Percentiles rank a stretch among this genome's conserved stretches.
phyloP scores from a whole-genome alignment of 371 early-diverging fungal species.

The Mortierella sp. region DNA sequence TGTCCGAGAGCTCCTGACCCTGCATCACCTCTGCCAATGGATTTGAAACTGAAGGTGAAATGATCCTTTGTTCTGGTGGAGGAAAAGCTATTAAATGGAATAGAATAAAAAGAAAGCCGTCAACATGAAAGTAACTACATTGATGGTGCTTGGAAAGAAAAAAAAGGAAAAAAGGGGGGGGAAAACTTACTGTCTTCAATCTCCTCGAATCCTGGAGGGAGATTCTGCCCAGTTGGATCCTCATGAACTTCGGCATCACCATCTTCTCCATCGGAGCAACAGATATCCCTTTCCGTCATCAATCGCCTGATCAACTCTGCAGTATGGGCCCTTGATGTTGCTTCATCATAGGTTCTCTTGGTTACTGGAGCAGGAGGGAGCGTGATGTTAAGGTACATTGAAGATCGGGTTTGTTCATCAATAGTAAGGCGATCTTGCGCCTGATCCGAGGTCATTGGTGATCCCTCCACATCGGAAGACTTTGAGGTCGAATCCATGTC shows the following conservation, averaged over 20 bases:
- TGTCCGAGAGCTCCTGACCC: constrained; percentile 16
- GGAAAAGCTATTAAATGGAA: constrained; percentile 24
- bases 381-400: constrained; percentile 30
- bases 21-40: constrained; percentile 29
- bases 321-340: constrained; percentile 45
- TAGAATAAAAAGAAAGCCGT: background rate
- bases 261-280: constrained; percentile 33
- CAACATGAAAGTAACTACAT: no score
- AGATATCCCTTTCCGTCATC: constrained; percentile 20
- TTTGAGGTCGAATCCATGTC: constrained; percentile 22
- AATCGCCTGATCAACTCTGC: constrained; percentile 47
- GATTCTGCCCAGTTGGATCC: constrained; percentile 23
- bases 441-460: constrained; percentile 5
- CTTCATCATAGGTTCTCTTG: constrained; percentile 49
- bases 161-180: background rate
- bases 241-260: constrained; percentile 8
- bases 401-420: constrained; percentile 11
- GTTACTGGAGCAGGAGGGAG: constrained; percentile 27
- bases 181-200: constrained; percentile 49
- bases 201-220: constrained; percentile 51
- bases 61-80: constrained; percentile 28
- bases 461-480: background rate
- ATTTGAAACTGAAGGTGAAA: constrained; percentile 30
- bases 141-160: background rate
- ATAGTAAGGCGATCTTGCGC: background rate